Evolutionary conservation across 371 early-diverging fungal genomes (phyloP).

Genomic region (Mucor indicus): DNA sequence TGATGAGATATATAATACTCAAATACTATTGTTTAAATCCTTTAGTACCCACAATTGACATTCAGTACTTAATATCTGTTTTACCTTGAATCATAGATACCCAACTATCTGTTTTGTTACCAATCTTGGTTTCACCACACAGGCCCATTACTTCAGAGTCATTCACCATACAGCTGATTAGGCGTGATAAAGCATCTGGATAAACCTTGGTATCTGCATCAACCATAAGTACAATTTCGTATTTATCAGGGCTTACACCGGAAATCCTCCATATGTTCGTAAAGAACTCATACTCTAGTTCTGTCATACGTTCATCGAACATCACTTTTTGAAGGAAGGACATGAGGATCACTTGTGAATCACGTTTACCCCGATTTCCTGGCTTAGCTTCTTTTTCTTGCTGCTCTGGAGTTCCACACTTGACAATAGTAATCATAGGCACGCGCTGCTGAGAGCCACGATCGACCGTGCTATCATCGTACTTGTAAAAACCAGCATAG

Average conservation of each 20-base stretch:
- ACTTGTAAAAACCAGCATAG: slow-evolving; percentile 83
- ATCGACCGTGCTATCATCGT: slow-evolving; percentile 52
- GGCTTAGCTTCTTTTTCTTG: slow-evolving; percentile 62
- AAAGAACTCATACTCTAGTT: slow-evolving; percentile 94
- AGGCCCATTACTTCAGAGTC: slow-evolving; percentile 79
- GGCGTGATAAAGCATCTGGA: slow-evolving; percentile 71
- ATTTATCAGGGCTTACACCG: slow-evolving; percentile 81
- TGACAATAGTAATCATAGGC: slow-evolving; percentile 89
- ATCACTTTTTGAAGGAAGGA: slow-evolving; percentile 91
- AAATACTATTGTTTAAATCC: too few species aligned
- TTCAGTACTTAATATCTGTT: too few species aligned
- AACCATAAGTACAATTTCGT: slow-evolving; percentile 92
- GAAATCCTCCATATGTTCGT: slow-evolving; percentile 78
- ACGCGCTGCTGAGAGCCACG: slow-evolving; percentile 53
- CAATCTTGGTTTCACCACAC: slow-evolving; percentile 88
- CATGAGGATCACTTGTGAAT: slow-evolving; percentile 98
- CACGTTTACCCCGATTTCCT: slow-evolving; percentile 98
- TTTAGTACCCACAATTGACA: too few species aligned
- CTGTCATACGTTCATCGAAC: slow-evolving; percentile 94
- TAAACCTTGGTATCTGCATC: slow-evolving; percentile 95
- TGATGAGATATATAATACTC: slow-evolving; percentile 83
- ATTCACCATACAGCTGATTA: slow-evolving; percentile 72
- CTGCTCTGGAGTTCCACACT: slow-evolving; percentile 88
- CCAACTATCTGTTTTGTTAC: slow-evolving; percentile 80
- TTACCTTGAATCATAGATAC: slow-evolving; percentile 87